phyloP scores from a whole-genome alignment of 495 filamentous ascomycete species.

The Cenococcum geophilum region DNA sequence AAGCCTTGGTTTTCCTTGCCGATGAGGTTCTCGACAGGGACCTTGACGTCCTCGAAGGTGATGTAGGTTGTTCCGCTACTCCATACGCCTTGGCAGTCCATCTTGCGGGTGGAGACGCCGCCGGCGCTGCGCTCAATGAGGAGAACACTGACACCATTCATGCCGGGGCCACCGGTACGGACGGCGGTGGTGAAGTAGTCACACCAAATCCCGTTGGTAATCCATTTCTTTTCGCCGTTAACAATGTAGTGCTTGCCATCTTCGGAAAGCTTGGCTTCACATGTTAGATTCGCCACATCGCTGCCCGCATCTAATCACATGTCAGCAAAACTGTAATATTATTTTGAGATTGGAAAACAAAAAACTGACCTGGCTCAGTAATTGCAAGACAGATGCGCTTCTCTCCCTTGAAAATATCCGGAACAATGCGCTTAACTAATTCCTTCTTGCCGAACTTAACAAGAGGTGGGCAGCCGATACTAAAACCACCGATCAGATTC shows the following conservation, averaged over 20 bases:
- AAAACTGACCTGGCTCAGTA: constrained; percentile 54
- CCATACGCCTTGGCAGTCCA: constrained; percentile 99
- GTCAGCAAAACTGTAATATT: constrained; percentile 7
- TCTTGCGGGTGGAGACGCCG: constrained; percentile 84
- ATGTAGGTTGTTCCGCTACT: constrained; percentile 92
- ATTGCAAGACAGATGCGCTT: constrained; percentile 92
- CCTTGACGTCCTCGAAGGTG: constrained; percentile 97
- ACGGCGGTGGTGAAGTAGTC: constrained; percentile 98
- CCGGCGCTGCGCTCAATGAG: constrained; percentile 75
- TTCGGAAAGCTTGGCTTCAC: constrained; percentile 85
- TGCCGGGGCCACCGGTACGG: constrained; percentile 75
- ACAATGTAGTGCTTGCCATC: constrained; percentile 99
- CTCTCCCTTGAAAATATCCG: constrained; percentile 80
- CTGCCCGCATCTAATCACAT: constrained; percentile 55
- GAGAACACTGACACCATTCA: constrained; percentile 85
- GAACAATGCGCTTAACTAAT: constrained; percentile 75
- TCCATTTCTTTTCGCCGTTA: constrained; percentile 99
- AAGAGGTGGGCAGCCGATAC: constrained; percentile 86
- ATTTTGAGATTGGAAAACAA: background rate
- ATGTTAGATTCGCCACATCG: constrained; percentile 91
- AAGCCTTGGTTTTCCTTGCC: constrained; percentile 99
- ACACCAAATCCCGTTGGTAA: constrained; percentile 92
- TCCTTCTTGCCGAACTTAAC: constrained; percentile 88
- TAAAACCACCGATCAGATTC: constrained; percentile 92
- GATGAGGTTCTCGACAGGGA: constrained; percentile 94